Evolutionary conservation across 2,329 filamentous ascomycete genomes (phyloP).

Genomic region (Aschersonia sp.): DNA sequence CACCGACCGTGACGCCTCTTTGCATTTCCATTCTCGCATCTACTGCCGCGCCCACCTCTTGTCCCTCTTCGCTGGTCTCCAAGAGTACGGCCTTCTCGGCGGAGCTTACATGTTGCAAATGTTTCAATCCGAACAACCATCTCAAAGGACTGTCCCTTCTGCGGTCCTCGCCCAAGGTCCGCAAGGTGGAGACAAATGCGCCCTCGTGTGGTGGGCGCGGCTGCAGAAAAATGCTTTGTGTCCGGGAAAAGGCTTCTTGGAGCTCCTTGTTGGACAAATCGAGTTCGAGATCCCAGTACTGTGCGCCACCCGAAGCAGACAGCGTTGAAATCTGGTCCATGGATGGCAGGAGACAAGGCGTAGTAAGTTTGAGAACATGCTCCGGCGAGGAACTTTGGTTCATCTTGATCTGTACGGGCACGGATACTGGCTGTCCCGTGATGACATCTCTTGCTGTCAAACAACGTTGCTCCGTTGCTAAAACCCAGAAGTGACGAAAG

Average conservation of each 20-base stretch:
- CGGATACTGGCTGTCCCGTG: conserved; percentile 62
- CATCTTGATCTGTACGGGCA: conserved; percentile 54
- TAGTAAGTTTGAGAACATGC: conserved; percentile 25
- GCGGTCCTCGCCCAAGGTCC: conserved; percentile 44
- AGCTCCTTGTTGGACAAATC: conserved; percentile 57
- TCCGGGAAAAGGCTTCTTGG: conserved; percentile 43
- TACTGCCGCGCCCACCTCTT: conserved; percentile 37
- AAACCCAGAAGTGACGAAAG: conserved; percentile 92
- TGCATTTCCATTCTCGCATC: conserved; percentile 60
- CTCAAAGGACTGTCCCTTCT: conserved; percentile 38
- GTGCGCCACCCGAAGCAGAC: conserved; percentile 42
- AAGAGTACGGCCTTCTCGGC: conserved; percentile 54
- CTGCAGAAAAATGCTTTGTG: conserved; percentile 62
- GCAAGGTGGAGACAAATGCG: conserved; percentile 59
- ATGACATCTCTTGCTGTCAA: conserved; percentile 78
- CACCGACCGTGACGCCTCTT: conserved; percentile 25
- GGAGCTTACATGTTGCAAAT: conserved; percentile 38
- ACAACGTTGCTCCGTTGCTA: conserved; percentile 81
- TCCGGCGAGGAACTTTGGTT: conserved; percentile 25
- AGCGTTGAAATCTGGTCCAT: conserved; percentile 47
- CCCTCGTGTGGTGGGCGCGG: conserved; percentile 53
- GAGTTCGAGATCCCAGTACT: conserved; percentile 70
- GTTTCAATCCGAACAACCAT: conserved; percentile 58
- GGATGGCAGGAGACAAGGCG: conserved; percentile 49
- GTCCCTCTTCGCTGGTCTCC: conserved; percentile 31